Percentiles rank a stretch among this genome's conserved stretches.
These are phyloP conservation scores for Brassica carinata DNA, from an alignment of 345 rosid species.

Conservation along the genomic window DNA sequence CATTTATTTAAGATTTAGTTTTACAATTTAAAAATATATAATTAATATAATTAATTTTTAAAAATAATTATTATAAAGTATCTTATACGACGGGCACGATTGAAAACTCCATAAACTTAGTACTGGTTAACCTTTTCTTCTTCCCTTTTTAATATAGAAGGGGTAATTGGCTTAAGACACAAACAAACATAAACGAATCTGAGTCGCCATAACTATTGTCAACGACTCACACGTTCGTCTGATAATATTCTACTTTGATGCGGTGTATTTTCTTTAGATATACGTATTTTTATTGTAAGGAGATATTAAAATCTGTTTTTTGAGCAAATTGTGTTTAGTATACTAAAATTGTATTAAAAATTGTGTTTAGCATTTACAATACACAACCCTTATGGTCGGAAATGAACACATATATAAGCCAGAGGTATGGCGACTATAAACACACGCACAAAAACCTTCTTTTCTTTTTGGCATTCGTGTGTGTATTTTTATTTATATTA, in stretches of 20 bases:
- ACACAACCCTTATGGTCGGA: neutral
- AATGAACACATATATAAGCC: conserved; percentile 34
- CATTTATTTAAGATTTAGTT: no score
- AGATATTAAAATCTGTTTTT: neutral
- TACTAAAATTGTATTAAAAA: neutral
- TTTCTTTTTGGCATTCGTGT: neutral
- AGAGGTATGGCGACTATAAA: conserved; percentile 13
- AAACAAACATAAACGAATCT: neutral
- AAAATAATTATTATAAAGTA: neutral
- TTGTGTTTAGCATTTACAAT: neutral
- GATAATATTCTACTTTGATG: neutral
- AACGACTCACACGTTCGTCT: conserved; percentile 10
- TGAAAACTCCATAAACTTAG: neutral
- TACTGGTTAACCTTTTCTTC: neutral
- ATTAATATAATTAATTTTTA: no score
- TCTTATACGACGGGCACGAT: neutral
- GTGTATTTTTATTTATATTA: neutral
- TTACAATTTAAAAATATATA: no score
- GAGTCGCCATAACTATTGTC: conserved; percentile 4
- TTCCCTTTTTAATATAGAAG: neutral
- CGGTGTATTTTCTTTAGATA: neutral
- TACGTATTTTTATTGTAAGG: neutral
- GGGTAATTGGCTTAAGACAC: neutral
- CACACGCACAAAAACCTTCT: neutral
- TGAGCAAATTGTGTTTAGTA: neutral